phyloP scores from a whole-genome alignment of 2,329 filamentous ascomycete species.

The Phyllosticta citribraziliensis region DNA sequence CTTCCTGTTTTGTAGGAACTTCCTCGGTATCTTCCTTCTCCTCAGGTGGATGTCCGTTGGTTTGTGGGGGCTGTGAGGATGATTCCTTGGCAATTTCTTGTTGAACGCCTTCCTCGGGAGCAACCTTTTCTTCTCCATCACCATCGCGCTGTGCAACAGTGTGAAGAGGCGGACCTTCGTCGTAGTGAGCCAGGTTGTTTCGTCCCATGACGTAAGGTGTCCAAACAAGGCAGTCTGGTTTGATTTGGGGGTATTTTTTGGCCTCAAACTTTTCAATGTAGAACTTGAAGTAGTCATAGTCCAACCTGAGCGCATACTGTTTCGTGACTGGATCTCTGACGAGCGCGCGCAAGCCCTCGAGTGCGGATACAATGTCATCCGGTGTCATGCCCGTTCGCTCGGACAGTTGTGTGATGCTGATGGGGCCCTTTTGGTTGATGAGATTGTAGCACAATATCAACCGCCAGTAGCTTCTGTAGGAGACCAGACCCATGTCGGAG shows the following conservation, averaged over 20 bases:
- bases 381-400: conserved; percentile 89
- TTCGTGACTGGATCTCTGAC: conserved; percentile 83
- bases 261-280: conserved; percentile 84
- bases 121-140: conserved; percentile 38
- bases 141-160: conserved; percentile 83
- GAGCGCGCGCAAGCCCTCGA: conserved; percentile 82
- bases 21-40: not conserved
- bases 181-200: conserved; percentile 70
- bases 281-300: conserved; percentile 73
- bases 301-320: conserved; percentile 79
- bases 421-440: conserved; percentile 48
- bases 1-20: not conserved
- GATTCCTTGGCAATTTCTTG: conserved; percentile 16
- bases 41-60: conserved; percentile 1
- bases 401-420: conserved; percentile 58
- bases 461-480: conserved; percentile 96
- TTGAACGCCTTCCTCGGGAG: conserved; percentile 36
- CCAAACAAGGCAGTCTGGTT: conserved; percentile 76
- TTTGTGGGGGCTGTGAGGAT: not conserved
- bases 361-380: conserved; percentile 88
- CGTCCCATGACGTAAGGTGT: conserved; percentile 96
- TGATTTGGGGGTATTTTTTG: conserved; percentile 79
- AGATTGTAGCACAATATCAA: conserved; percentile 79
- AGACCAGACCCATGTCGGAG: conserved; percentile 95
- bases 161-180: conserved; percentile 69